Conservation (phyloP, 2,329 filamentous ascomycete species). For the Alternaria sp. region DNA sequence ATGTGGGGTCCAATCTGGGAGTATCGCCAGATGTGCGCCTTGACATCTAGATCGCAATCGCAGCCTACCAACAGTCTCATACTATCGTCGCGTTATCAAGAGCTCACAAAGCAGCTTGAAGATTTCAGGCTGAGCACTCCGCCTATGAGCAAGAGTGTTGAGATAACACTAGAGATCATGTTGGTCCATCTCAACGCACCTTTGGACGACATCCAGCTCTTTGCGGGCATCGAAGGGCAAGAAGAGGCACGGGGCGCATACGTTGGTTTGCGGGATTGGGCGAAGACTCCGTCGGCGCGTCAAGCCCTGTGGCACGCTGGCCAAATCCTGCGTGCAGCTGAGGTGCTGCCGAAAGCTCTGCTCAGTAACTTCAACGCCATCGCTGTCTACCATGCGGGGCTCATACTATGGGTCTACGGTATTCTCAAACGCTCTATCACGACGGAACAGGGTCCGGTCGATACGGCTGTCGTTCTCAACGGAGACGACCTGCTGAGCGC, state of each 20-base stretch:
- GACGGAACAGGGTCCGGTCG: slow-evolving; percentile 44
- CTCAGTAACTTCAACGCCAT: slow-evolving; percentile 74
- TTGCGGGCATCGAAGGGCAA: slow-evolving; percentile 72
- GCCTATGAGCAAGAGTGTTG: slow-evolving; percentile 42
- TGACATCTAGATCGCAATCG: slow-evolving; percentile 56
- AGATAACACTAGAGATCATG: slow-evolving; percentile 59
- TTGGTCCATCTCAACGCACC: slow-evolving; percentile 72
- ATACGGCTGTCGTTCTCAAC: slow-evolving; percentile 60
- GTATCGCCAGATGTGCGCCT: slow-evolving; percentile 68
- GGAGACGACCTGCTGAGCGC: slow-evolving; percentile 62
- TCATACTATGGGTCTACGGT: slow-evolving; percentile 75
- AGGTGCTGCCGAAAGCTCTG: slow-evolving; percentile 61
- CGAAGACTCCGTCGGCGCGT: slow-evolving; percentile 63
- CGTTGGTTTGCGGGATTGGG: slow-evolving; percentile 68
- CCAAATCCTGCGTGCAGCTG: slow-evolving; percentile 70
- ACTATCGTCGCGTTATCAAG: slow-evolving; percentile 56
- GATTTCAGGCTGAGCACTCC: slow-evolving; percentile 60
- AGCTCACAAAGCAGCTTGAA: slow-evolving; percentile 68
- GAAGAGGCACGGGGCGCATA: slow-evolving; percentile 70
- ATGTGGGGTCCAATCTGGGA: slow-evolving; percentile 74
- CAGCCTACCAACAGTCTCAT: slow-evolving; percentile 47
- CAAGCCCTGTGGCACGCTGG: slow-evolving; percentile 74
- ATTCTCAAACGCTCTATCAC: slow-evolving; percentile 55
- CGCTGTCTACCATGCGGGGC: slow-evolving; percentile 72
- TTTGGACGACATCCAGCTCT: slow-evolving; percentile 71